Conservation (phyloP, 441 rosid species). For the Raphanus hybrid region DNA sequence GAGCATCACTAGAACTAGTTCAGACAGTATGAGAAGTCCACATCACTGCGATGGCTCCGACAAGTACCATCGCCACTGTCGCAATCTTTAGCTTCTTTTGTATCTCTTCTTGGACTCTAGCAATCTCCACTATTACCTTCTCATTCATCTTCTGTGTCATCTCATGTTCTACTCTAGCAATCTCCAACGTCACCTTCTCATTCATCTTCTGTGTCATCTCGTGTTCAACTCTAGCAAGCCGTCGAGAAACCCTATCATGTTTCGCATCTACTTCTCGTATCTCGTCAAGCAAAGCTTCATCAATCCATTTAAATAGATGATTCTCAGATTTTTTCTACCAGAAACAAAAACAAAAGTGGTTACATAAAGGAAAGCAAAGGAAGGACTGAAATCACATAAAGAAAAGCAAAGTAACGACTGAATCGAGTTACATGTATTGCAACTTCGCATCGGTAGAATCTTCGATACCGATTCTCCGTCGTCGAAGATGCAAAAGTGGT, state of each 20-base stretch:
- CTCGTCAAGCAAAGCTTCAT: slow-evolving; percentile 2
- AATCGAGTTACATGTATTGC: too few relatives aligned
- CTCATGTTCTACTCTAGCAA: too few relatives aligned
- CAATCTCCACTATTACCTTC: neutral
- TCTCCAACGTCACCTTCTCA: too few relatives aligned
- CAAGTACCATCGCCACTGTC: neutral
- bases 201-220: neutral
- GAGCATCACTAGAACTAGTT: neutral
- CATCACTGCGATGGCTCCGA: neutral
- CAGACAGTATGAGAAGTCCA: neutral
- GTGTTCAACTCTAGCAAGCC: neutral
- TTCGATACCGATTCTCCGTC: too few relatives aligned
- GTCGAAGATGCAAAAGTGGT: too few relatives aligned
- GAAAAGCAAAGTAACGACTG: too few relatives aligned
- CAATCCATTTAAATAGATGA: neutral
- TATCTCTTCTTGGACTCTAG: neutral
- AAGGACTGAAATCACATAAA: too few relatives aligned
- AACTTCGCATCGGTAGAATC: too few relatives aligned
- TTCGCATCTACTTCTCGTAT: neutral
- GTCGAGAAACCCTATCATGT: neutral
- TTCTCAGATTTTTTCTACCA: too few relatives aligned
- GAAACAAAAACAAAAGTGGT: too few relatives aligned
- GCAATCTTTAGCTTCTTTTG: neutral
- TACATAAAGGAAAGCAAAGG: too few relatives aligned
- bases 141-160: too few relatives aligned